These are phyloP conservation scores for Cryptosporidium tyzzeri DNA, from an alignment of 169 alveolate species.

Conservation along the genomic window DNA sequence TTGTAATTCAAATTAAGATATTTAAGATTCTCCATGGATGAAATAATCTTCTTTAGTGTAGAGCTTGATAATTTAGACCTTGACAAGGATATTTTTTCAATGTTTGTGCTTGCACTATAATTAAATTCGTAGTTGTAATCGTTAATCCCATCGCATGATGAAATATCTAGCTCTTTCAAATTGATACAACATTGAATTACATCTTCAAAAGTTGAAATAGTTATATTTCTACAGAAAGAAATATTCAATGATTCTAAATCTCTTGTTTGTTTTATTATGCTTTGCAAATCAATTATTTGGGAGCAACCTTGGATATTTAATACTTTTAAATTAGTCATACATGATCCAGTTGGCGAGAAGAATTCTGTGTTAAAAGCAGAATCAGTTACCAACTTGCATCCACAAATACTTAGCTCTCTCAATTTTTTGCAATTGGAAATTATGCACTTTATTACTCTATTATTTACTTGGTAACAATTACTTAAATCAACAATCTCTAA, in stretches of 20 bases:
- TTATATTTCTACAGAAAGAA: conserved; percentile 51
- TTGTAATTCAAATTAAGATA: conserved; percentile 26
- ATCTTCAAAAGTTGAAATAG: conserved; percentile 36
- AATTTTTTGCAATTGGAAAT: conserved; percentile 46
- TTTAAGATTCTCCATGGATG: conserved; percentile 25
- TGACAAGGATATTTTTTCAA: conserved; percentile 45
- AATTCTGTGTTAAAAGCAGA: conserved; percentile 64
- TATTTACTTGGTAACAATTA: conserved; percentile 64
- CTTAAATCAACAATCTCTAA: conserved; percentile 49
- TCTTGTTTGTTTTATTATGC: conserved; percentile 37
- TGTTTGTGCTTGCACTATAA: conserved; percentile 1
- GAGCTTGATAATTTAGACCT: conserved; percentile 46
- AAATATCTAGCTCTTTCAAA: conserved; percentile 64
- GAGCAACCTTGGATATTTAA: conserved; percentile 40
- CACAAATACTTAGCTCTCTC: conserved; percentile 34
- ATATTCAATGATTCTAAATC: conserved; percentile 37
- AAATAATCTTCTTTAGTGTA: conserved; percentile 4
- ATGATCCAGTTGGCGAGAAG: conserved; percentile 40
- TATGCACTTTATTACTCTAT: conserved; percentile 45
- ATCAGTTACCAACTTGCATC: conserved; percentile 62
- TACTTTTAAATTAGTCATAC: conserved; percentile 27
- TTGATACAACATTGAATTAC: conserved; percentile 36
- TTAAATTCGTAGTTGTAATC: conserved; percentile 20
- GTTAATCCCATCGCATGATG: conserved; percentile 57
- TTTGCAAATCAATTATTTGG: conserved; percentile 45